Evolutionary conservation across 2,329 filamentous ascomycete genomes (phyloP), one percentile per base, ranked within the genome.

Genomic region (Cladosporium sphaerospermum): DNA sequence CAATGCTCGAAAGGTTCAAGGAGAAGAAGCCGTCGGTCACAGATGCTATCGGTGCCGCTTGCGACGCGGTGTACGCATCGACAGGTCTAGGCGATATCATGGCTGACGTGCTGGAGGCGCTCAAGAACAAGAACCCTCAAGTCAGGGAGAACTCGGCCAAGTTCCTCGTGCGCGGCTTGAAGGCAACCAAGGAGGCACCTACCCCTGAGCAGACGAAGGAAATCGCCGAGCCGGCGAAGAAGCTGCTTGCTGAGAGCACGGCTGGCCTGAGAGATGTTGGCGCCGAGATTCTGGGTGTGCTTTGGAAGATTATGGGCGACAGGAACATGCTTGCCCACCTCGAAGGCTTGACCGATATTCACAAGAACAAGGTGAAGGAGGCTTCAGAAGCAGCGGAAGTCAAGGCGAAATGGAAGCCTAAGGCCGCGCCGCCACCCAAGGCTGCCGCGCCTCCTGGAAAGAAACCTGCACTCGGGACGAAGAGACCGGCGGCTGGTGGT

Each of bases 221-320:
- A 7, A 89, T 97, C 51, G 88, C 90, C n/a, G 93, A 97, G 63
- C 81, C 84, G 1, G 85, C 84, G 28, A 96, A 92, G 65, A 97
- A 96, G 70, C 76, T 97, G 7, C 77, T 99, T 13, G 85, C 91
- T 0, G 93, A 99, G 67, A 92, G 89, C 0, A 91, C 85, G 61
- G 91, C 95, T 62, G 85, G 80, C 3, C 82, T 95, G 55, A 83
- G 93, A 71, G 86, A 92, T 45, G 90, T 89, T 31, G 93, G 91
- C 68, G 91, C 91, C 11, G 93, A 99, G 69, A 84, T 93, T 33
- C 76, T 99, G 3, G 93, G 95, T 58, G 96, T 91, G 0, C 71
- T 99, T 46, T 97, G 96, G 93, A 99, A 97, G 74, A 97, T 99
- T 52, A 88, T 97, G 74, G 92, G 93, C 40, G 95, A 99, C 70